Base-by-base conservation (phyloP, 495 filamentous ascomycete species). In the Xylaria curta region DNA sequence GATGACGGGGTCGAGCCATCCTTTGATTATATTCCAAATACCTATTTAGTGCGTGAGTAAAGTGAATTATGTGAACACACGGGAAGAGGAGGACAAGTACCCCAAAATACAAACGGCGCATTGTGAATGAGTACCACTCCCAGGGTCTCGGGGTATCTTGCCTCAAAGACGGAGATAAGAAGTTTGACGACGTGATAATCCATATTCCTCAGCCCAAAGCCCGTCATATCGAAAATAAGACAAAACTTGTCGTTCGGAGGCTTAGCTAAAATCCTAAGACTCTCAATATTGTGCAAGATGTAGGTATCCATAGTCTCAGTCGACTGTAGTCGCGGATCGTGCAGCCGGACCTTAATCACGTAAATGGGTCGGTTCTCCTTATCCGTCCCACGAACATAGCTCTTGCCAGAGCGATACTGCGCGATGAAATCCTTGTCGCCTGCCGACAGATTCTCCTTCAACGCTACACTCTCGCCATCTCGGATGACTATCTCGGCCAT, bases 81-180 rank as follows among this genome's bases (percentile, higher is more conserved):
- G 31, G 19, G 68, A 3, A 28, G 58, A 7, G 12, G 10, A 53
- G 19, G 26, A 24, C 5, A 71, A 51, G 9, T 36, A 71, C 69
- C 69, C 69, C 69, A 71, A 28, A 71, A 71, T 24, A 71, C 62
- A 8, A 71, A 71, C n/a, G 69, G 69, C 47, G 69, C 69, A 60
- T 71, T 71, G 40, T 71, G 69, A 12, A 71, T 60, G 15, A 71
- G 61, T 17, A 64, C 31, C 17, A 59, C 33, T 38, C 69, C 62
- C 3, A 71, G 53, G 46, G 69, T 71, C 62, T 71, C 69, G 9
- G 69, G 69, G 28, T 71, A 71, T 8, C 69, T n/a, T 26, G 69
- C 69, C 62, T 71, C 69, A 24, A 71, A 71, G 12, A 71, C 62
- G 24, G 61, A 58, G 36, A 71, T 38, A 4, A 71, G 62, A 53